A percentile compares a stretch with the other conserved stretches of the same genome.
Conservation (phyloP, 2,329 filamentous ascomycete genomes). For the Thermothelomyces thermophilus region DNA sequence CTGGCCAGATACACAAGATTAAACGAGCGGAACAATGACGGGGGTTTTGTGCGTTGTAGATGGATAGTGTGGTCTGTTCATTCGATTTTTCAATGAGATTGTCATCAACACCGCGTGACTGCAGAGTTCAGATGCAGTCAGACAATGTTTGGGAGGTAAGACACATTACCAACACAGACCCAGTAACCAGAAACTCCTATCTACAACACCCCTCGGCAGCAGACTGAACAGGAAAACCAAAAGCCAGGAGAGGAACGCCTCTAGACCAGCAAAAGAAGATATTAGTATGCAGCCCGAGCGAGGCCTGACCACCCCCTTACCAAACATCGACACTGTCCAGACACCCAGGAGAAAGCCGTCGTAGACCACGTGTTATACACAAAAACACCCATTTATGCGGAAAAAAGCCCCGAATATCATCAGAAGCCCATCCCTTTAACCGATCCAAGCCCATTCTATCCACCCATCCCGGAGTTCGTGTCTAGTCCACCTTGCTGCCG, state of each 20-base stretch:
- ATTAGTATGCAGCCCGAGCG: constrained; percentile 9
- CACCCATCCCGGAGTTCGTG: neutral
- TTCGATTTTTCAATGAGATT: too few relatives aligned
- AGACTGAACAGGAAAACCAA: neutral
- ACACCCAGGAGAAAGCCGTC: neutral
- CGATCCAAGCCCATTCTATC: neutral
- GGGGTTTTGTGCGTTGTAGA: too few relatives aligned
- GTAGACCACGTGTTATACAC: constrained; percentile 4
- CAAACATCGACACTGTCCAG: neutral
- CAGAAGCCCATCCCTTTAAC: constrained; percentile 3
- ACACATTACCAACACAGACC: neutral
- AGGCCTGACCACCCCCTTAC: neutral
- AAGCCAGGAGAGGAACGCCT: neutral
- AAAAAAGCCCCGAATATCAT: neutral
- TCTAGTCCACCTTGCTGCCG: constrained; percentile 19
- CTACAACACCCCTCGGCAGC: neutral
- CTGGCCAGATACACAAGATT: too few relatives aligned
- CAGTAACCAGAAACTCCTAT: neutral
- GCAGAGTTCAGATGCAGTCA: neutral
- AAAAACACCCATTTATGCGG: neutral
- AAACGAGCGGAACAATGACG: too few relatives aligned
- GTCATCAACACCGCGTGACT: too few relatives aligned
- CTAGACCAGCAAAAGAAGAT: neutral
- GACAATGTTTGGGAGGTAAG: neutral
- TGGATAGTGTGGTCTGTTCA: neutral